Evolutionary conservation across 176 grass and related monocot genomes (phyloP), one percentile per base, ranked within the genome.

Genomic region (Leersia perrieri): DNA sequence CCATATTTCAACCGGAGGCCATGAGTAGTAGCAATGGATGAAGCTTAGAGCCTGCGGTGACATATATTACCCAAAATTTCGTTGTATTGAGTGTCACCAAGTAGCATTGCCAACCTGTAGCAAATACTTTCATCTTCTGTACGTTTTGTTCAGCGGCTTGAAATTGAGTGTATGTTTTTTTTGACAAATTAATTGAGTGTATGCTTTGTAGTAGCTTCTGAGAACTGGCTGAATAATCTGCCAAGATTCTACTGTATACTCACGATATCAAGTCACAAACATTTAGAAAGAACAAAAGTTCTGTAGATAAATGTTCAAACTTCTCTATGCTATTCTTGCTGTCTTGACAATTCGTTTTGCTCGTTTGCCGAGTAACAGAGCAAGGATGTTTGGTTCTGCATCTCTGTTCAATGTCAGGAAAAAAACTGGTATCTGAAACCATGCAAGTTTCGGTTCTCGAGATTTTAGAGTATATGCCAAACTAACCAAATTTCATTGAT

Each of bases 1-100:
- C 82, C 88, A 90, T 65, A 86, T 86, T 31, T 90, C 88, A 41
- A 90, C 88, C 7, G 83, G 88, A 39, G 88, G 78, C 83, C 88
- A 34, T 82, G 78, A 77, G 83, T 89, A 44, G 72, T 60, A 60
- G 83, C 73, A 14, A 23, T 90, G 66, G 78, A 90, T 64, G 73
- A 90, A 61, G 88, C 88, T 72, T 51, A 51, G 47, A 51, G 47
- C 47, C 47, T 51, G 47, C 18, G 5, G 16, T 51, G 47, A 14
- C 4, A 51, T 51, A 51, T 51, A 51, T 51, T 20, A 51, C 0
- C 47, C 47, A 51, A 51, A 51, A 51, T 22, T 51, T 51, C 18
- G 1, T 51, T 51, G 47, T 51, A 51, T 22, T 51, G 44, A 47
- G 41, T 13, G 16, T 62, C 60, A 28, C 5, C 35, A 31, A 31